phyloP scores from a whole-genome alignment of 805 yeast genomes.

The Candida odintsovae region DNA sequence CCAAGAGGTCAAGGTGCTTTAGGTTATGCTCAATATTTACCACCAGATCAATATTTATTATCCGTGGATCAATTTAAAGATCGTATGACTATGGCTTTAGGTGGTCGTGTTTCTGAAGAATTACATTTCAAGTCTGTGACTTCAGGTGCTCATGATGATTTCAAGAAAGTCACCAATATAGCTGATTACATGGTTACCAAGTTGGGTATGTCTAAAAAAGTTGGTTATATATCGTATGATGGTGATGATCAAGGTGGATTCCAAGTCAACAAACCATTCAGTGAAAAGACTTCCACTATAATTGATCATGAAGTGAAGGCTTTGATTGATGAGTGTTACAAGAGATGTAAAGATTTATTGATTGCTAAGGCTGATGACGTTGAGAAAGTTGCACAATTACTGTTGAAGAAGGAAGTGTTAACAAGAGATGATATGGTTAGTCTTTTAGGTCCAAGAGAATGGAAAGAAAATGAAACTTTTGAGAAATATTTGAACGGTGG shows the following conservation, averaged over 20 bases:
- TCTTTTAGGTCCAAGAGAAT: conserved; percentile 86
- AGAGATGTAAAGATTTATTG: conserved; percentile 62
- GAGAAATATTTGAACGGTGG: conserved; percentile 54
- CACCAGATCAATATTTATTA: conserved; percentile 82
- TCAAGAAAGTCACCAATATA: conserved; percentile 90
- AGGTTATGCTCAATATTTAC: conserved; percentile 96
- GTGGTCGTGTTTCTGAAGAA: conserved; percentile 96
- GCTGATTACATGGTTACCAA: conserved; percentile 90
- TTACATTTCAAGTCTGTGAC: conserved; percentile 88
- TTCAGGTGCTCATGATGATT: conserved; percentile 94
- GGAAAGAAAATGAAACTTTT: conserved; percentile 89
- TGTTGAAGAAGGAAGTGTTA: conserved; percentile 80
- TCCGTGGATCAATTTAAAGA: conserved; percentile 75
- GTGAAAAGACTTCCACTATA: conserved; percentile 75
- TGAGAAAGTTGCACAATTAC: conserved; percentile 79
- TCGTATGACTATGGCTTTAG: conserved; percentile 94
- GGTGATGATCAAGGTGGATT: conserved; percentile 30
- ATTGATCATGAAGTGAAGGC: conserved; percentile 83
- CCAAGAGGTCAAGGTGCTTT: conserved; percentile 97
- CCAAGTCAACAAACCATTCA: conserved; percentile 71
- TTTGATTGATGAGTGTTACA: conserved; percentile 71
- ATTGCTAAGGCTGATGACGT: conserved; percentile 69
- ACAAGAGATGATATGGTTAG: conserved; percentile 93
- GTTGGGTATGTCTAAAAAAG: conserved; percentile 83
- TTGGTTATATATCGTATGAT: conserved; percentile 72